Percentiles rank a stretch among this genome's conserved stretches.
Conservation (phyloP, 2,329 filamentous ascomycete genomes). For the Penicillium sp. region DNA sequence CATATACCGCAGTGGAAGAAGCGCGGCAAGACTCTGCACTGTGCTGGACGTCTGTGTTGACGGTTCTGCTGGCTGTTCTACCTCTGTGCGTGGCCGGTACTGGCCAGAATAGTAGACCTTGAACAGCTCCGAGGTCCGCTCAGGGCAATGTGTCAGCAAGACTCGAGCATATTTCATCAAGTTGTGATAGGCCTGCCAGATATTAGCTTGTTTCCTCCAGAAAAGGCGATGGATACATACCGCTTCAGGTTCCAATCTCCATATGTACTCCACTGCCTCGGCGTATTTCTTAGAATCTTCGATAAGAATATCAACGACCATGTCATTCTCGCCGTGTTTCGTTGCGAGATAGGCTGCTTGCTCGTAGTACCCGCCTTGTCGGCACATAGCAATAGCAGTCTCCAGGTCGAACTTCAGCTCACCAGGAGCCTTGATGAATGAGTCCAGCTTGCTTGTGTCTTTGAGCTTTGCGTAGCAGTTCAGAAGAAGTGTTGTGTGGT, state of each 20-base stretch:
- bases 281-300: constrained; percentile 89
- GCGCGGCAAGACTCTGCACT: constrained; percentile 77
- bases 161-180: constrained; percentile 95
- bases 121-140: constrained; percentile 79
- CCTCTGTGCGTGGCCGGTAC: constrained; percentile 67
- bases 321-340: constrained; percentile 86
- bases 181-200: constrained; percentile 69
- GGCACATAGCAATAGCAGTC: constrained; percentile 94
- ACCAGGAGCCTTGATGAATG: constrained; percentile 85
- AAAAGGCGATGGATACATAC: constrained; percentile 47
- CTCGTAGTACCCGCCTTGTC: constrained; percentile 93
- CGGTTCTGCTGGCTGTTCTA: constrained; percentile 50
- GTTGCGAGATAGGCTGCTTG: constrained; percentile 94
- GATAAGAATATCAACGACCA: constrained; percentile 92
- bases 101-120: constrained; percentile 90
- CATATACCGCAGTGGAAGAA: constrained; percentile 83
- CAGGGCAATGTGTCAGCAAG: constrained; percentile 78
- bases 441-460: constrained; percentile 91
- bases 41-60: constrained; percentile 61
- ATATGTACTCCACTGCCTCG: constrained; percentile 87
- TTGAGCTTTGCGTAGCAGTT: constrained; percentile 99
- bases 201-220: constrained; percentile 30
- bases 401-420: constrained; percentile 96
- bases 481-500: constrained; percentile 88
- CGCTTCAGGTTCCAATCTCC: constrained; percentile 73